These are phyloP conservation scores for Carallia pectinifolia DNA, from an alignment of 345 rosid genomes.

Conservation along the genomic window DNA sequence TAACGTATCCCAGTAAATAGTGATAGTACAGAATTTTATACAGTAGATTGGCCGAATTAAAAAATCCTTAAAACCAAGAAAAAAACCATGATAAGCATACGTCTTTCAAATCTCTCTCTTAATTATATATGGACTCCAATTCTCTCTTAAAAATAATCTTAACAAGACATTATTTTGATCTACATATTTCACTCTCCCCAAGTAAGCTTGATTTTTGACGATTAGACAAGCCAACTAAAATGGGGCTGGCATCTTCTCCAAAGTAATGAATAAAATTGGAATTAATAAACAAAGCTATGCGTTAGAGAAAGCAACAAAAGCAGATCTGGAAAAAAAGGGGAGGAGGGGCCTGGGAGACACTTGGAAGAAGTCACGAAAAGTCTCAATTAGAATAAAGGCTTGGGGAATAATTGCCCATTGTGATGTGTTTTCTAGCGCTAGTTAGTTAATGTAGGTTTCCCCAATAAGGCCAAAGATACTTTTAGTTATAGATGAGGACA, in stretches of 20 bases:
- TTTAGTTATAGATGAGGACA: constrained; percentile 10
- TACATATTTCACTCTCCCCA: neutral
- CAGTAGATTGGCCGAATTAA: too few relatives aligned
- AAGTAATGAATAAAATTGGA: neutral
- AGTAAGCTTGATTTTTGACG: neutral
- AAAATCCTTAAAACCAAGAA: too few relatives aligned
- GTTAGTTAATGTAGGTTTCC: neutral
- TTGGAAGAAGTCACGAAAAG: constrained; percentile 3
- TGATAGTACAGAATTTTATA: too few relatives aligned
- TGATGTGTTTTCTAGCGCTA: constrained; percentile 2
- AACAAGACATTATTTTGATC: neutral
- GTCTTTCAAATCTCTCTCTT: too few relatives aligned
- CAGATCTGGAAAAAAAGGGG: neutral
- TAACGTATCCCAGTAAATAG: too few relatives aligned
- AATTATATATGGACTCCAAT: too few relatives aligned
- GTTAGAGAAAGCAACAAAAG: constrained; percentile 7
- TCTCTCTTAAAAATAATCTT: too few relatives aligned
- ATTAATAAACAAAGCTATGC: neutral
- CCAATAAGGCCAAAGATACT: neutral
- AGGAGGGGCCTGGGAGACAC: neutral
- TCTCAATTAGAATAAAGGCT: constrained; percentile 3
- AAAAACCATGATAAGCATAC: too few relatives aligned
- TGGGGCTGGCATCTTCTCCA: neutral
- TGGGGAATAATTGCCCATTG: constrained; percentile 9
- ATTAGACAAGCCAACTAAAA: constrained; percentile 17